Percentiles rank a stretch among this genome's conserved stretches.
These are phyloP conservation scores for Saccharum officinarum DNA, from an alignment of 176 grass and related monocot species.

Conservation along the genomic window DNA sequence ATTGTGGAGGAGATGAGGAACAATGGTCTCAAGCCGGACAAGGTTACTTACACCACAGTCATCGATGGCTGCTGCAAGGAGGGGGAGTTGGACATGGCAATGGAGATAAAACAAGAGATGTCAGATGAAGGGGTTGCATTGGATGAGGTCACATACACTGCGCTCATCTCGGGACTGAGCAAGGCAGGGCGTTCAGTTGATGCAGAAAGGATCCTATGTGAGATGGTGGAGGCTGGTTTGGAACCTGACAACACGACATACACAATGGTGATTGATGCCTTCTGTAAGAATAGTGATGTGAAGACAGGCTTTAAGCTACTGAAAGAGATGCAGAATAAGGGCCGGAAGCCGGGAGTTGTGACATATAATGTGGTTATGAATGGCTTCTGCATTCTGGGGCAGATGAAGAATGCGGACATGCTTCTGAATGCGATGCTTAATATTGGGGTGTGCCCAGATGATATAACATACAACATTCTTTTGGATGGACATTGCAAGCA, in stretches of 20 bases:
- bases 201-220: slow-evolving; percentile 43
- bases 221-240: slow-evolving; percentile 64
- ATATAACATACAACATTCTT: slow-evolving; percentile 91
- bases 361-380: slow-evolving; percentile 92
- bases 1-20: slow-evolving; percentile 59
- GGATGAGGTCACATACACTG: slow-evolving; percentile 76
- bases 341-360: slow-evolving; percentile 57
- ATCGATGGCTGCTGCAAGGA: slow-evolving; percentile 83
- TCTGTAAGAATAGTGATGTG: slow-evolving; percentile 68
- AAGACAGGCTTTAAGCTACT: slow-evolving; percentile 70
- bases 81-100: slow-evolving; percentile 48
- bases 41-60: slow-evolving; percentile 68
- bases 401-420: slow-evolving; percentile 83
- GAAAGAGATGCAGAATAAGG: slow-evolving; percentile 78
- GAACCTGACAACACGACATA: slow-evolving; percentile 61
- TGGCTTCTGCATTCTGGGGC: slow-evolving; percentile 79
- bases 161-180: slow-evolving; percentile 65
- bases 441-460: slow-evolving; percentile 64
- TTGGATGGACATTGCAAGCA: slow-evolving; percentile 80
- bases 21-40: slow-evolving; percentile 47
- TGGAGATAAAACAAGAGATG: slow-evolving; percentile 62
- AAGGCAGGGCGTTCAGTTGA: slow-evolving; percentile 48
- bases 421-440: slow-evolving; percentile 83
- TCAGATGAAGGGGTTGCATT: slow-evolving; percentile 42
- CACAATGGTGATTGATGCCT: slow-evolving; percentile 90